These are phyloP conservation scores for Astrephomene gubernaculifera DNA, from an alignment of 139 green algal genomes.

Conservation along the genomic window DNA sequence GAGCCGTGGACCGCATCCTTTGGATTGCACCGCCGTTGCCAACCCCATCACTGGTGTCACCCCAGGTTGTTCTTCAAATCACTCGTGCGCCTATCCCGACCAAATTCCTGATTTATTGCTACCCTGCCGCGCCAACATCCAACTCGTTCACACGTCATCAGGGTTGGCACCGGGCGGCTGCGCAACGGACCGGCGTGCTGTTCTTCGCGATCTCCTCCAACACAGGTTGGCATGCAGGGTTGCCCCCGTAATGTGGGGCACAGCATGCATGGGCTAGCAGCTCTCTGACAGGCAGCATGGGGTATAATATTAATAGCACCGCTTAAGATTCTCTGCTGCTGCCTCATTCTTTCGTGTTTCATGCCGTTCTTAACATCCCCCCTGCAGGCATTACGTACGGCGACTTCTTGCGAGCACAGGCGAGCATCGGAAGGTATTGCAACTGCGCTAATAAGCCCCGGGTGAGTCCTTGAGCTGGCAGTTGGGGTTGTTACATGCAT, in stretches of 20 bases:
- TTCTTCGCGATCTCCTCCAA: neutral
- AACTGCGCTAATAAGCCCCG: neutral
- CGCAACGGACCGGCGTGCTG: neutral
- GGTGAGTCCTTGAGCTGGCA: neutral
- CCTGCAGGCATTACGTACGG: conserved; percentile 1
- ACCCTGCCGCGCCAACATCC: no score
- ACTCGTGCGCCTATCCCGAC: neutral
- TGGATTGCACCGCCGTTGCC: neutral
- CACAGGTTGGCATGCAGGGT: neutral
- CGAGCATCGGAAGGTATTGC: neutral
- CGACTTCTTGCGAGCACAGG: conserved; percentile 4
- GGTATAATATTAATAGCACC: neutral
- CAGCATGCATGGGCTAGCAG: neutral
- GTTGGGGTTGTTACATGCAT: neutral
- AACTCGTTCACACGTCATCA: no score
- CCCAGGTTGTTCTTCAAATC: neutral
- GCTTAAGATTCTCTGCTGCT: neutral
- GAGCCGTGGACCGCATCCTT: neutral
- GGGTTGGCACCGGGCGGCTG: neutral
- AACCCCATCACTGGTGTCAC: neutral
- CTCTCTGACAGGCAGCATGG: neutral
- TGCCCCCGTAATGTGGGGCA: neutral
- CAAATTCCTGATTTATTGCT: neutral
- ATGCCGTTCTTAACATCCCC: neutral
- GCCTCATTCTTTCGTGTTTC: neutral